Evolutionary conservation across 1,284 basidiomycete genomes (phyloP), one percentile per base, ranked within the genome.

Genomic region (Phellopilus nigrolimitatus): DNA sequence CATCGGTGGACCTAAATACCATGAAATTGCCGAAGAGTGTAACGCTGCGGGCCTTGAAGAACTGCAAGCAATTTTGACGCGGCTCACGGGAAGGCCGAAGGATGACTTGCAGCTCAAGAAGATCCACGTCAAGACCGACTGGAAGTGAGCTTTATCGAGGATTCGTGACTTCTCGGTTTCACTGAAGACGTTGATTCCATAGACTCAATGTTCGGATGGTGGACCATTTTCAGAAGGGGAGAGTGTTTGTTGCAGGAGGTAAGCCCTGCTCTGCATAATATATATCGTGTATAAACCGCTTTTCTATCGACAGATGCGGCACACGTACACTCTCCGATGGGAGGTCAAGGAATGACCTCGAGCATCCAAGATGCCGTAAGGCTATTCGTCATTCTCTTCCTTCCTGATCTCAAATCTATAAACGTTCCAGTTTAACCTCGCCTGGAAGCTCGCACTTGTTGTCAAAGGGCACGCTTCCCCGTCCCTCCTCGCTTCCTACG

Each of bases 331-430:
- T 71, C 68, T 39, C 72, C 71, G 22, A 66, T 67, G 0, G 74
- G 75, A n/a, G 71, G 73, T 10, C 72, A 75, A 50, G 74, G 71
- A 12, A 57, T 72, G 30, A 75, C 74, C 45, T 61, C 67, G 0
- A 56, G 65, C 22, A 59, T 73, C 9, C 71, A 72, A 54, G 72
- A 75, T 56, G 59, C 70, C 1, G 70, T 71, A 40, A 15, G 67
- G 49, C 28, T 8, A 13, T 25, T 13, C 17, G 15, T 34, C 41
- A 3, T 27, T n/a, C 19, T 25, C n/a, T 33, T 10, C 2, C n/a
- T 24, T n/a, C 37, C 22, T 51, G 3, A 15, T 15, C 46, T n/a
- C n/a, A n/a, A 4, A 41, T n/a, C 4, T 25, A 4, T 21, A 27
- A 17, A n/a, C n/a, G n/a, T n/a, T 19, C 6, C 27, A 58, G 56